Evolutionary conservation across 257 asterid species (phyloP).

Genomic region (Ligustrum vulgare): DNA sequence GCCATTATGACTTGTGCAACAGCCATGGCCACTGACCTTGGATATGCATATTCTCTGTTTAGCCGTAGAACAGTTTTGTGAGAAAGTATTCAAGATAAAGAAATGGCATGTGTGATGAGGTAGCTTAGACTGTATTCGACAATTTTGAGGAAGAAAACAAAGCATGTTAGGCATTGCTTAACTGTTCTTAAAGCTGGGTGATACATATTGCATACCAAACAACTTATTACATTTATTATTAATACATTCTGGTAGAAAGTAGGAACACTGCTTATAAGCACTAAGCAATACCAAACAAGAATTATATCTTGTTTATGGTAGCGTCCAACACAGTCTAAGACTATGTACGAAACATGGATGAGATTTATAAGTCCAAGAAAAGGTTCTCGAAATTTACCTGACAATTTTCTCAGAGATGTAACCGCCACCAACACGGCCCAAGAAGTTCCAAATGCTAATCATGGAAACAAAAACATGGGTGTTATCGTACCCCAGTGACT

Average conservation of each 20-base stretch:
- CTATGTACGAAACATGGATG: neutral
- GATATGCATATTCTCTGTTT: slow-evolving; percentile 79
- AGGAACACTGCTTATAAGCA: too few relatives aligned
- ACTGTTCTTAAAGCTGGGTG: too few relatives aligned
- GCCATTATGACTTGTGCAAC: slow-evolving; percentile 80
- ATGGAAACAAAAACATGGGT: slow-evolving; percentile 56
- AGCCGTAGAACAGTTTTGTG: slow-evolving; percentile 13
- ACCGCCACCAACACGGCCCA: slow-evolving; percentile 68
- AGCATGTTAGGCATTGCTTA: neutral
- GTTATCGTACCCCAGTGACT: slow-evolving; percentile 55
- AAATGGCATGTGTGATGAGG: neutral
- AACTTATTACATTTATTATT: too few relatives aligned
- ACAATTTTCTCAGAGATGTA: slow-evolving; percentile 62
- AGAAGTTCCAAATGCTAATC: slow-evolving; percentile 69
- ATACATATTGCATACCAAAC: too few relatives aligned
- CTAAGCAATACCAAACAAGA: too few relatives aligned
- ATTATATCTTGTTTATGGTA: neutral
- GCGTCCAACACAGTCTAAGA: neutral
- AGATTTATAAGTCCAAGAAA: neutral
- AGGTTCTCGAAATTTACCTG: slow-evolving; percentile 33
- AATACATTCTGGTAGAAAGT: too few relatives aligned
- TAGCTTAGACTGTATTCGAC: neutral
- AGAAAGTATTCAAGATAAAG: slow-evolving; percentile 21
- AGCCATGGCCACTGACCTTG: slow-evolving; percentile 79
- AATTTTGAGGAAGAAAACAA: neutral